Conservation (phyloP, 1,284 basidiomycete species). For the Ganoderma multipileum region DNA sequence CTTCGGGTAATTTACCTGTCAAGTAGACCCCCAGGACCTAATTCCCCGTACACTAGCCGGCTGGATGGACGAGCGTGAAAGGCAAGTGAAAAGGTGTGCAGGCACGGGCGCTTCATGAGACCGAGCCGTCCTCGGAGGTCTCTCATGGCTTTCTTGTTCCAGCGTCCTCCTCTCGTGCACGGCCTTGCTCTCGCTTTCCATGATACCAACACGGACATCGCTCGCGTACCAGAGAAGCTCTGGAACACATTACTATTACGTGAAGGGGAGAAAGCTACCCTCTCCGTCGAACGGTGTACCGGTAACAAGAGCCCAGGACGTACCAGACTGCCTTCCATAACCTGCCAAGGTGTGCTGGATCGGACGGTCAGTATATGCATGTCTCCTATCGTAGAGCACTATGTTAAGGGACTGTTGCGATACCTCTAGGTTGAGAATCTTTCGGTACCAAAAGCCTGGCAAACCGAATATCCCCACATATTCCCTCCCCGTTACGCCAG, state of each 20-base stretch:
- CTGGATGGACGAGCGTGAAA: constrained; percentile 26
- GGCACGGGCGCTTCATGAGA: constrained; percentile 23
- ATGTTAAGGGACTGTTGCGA: neutral
- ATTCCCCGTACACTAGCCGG: no score
- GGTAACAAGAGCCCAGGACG: constrained; percentile 11
- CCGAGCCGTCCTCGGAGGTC: constrained; percentile 3
- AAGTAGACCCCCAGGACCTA: no score
- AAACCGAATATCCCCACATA: constrained; percentile 24
- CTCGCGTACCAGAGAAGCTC: constrained; percentile 27
- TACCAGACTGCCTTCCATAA: constrained; percentile 19
- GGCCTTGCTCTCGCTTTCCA: constrained; percentile 18
- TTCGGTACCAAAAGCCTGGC: constrained; percentile 30
- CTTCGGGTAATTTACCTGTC: no score
- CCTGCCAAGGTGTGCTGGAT: constrained; percentile 29
- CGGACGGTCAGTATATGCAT: constrained; percentile 16
- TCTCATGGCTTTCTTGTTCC: constrained; percentile 37
- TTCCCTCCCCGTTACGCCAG: constrained; percentile 18
- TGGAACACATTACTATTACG: constrained; percentile 26
- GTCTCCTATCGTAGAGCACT: neutral
- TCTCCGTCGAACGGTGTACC: constrained; percentile 26
- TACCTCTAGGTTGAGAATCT: constrained; percentile 10
- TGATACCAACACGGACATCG: constrained; percentile 19
- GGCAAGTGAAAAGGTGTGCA: constrained; percentile 30
- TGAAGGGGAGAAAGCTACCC: constrained; percentile 20
- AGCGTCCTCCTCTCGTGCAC: constrained; percentile 28